phyloP scores from a whole-genome alignment of 2,329 filamentous ascomycete genomes.

The Hymenoscyphus fructigenus region DNA sequence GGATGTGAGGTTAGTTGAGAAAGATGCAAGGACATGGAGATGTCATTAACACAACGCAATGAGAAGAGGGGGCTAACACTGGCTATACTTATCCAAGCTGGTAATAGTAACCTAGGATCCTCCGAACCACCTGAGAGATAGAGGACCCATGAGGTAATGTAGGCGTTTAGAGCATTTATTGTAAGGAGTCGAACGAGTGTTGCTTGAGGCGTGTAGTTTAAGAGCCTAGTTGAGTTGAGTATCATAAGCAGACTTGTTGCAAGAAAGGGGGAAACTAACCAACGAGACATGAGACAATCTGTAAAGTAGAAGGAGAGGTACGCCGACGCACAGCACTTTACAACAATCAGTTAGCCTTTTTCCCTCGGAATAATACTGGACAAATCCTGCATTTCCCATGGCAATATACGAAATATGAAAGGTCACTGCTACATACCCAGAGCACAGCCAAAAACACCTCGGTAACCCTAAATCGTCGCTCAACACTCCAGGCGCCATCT shows the following conservation, averaged over 20 bases:
- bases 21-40: slow-evolving; percentile 2
- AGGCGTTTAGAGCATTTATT: slow-evolving; percentile 72
- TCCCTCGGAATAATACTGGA: no score
- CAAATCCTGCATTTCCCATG: neutral
- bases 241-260: neutral
- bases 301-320: slow-evolving; percentile 82
- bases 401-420: neutral
- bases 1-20: slow-evolving; percentile 10
- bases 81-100: slow-evolving; percentile 76
- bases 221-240: slow-evolving; percentile 54
- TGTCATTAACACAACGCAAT: neutral
- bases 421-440: slow-evolving; percentile 55
- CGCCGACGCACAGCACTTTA: slow-evolving; percentile 70
- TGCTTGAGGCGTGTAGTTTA: slow-evolving; percentile 79
- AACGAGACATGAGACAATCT: slow-evolving; percentile 81
- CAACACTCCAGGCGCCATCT: slow-evolving; percentile 42
- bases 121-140: slow-evolving; percentile 68
- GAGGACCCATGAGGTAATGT: slow-evolving; percentile 70
- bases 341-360: neutral
- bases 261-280: slow-evolving; percentile 47
- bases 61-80: slow-evolving; percentile 50
- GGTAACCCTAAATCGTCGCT: slow-evolving; percentile 55
- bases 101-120: slow-evolving; percentile 69
- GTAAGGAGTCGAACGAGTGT: slow-evolving; percentile 78
- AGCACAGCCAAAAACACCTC: slow-evolving; percentile 71